Percentiles rank a stretch among this genome's conserved stretches.
Evolutionary conservation across 163 green algal genomes (phyloP).

Genomic region (Smithsoniella earleae): DNA sequence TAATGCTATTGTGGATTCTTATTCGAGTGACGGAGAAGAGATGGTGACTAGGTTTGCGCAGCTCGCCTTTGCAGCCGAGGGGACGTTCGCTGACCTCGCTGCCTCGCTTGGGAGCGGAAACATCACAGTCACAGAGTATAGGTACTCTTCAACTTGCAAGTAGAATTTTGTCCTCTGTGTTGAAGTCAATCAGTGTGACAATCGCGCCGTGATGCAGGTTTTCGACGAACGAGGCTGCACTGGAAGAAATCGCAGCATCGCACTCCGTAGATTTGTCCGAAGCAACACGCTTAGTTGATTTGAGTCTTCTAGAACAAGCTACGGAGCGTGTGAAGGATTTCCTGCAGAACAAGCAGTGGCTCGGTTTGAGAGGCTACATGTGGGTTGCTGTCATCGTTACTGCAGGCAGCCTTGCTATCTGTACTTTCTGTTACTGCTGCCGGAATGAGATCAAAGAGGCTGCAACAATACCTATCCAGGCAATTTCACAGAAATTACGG

Average conservation of each 20-base stretch:
- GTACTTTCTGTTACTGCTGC: background rate
- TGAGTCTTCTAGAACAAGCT: background rate
- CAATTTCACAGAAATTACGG: background rate
- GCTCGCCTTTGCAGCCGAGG: background rate
- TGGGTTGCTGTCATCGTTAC: background rate
- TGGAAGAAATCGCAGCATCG: background rate
- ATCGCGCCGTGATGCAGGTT: background rate
- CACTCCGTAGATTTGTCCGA: slow-evolving; percentile 8
- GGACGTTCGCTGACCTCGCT: background rate
- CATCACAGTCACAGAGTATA: background rate
- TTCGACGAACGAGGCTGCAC: background rate
- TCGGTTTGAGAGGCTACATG: background rate
- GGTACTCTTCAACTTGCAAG: too few species aligned
- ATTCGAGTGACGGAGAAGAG: too few species aligned
- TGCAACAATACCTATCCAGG: background rate
- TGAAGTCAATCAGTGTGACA: too few species aligned
- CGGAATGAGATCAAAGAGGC: background rate
- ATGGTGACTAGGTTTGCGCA: background rate
- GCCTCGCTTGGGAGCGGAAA: background rate
- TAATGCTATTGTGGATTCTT: background rate
- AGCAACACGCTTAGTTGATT: background rate
- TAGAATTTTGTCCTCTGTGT: too few species aligned
- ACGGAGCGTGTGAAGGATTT: background rate
- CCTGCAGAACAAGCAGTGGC: background rate
- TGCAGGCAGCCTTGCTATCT: background rate